Percentiles rank a stretch among this genome's conserved stretches.
Evolutionary conservation across 805 yeast genomes (phyloP).

Genomic region (Sungouiozyma intestinalis): DNA sequence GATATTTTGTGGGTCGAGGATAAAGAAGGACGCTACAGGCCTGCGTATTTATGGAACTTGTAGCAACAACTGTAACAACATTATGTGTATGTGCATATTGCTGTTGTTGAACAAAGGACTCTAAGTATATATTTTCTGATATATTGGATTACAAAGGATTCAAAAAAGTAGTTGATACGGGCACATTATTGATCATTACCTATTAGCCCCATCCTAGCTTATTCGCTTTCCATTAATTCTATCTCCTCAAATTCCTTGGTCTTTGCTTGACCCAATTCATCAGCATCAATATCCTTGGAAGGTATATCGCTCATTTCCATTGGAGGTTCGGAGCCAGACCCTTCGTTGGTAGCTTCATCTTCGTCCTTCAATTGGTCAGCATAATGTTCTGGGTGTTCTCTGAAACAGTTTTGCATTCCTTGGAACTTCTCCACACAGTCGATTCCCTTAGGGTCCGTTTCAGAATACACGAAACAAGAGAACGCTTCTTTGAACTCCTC

Average conservation of each 20-base stretch:
- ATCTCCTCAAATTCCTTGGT: slow-evolving; percentile 4
- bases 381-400: slow-evolving; percentile 85
- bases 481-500: slow-evolving; percentile 92
- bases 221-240: slow-evolving; percentile 8
- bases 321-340: not conserved
- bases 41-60: slow-evolving; percentile 13
- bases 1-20: slow-evolving; percentile 51
- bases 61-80: not conserved
- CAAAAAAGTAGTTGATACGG: no score
- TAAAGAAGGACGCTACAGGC: slow-evolving; percentile 12
- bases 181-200: not conserved
- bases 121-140: no score
- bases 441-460: slow-evolving; percentile 92
- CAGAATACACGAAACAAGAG: slow-evolving; percentile 89
- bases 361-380: slow-evolving; percentile 52
- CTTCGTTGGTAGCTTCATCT: slow-evolving; percentile 8
- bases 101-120: no score
- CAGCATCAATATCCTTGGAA: not conserved
- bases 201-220: not conserved
- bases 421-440: slow-evolving; percentile 91
- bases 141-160: no score
- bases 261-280: not conserved
- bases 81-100: not conserved
- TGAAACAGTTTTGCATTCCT: slow-evolving; percentile 90
- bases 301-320: not conserved